Percentiles rank a stretch among this genome's conserved stretches.
Conservation (phyloP, 169 alveolate species). For the Cryptosporidium meleagridis region DNA sequence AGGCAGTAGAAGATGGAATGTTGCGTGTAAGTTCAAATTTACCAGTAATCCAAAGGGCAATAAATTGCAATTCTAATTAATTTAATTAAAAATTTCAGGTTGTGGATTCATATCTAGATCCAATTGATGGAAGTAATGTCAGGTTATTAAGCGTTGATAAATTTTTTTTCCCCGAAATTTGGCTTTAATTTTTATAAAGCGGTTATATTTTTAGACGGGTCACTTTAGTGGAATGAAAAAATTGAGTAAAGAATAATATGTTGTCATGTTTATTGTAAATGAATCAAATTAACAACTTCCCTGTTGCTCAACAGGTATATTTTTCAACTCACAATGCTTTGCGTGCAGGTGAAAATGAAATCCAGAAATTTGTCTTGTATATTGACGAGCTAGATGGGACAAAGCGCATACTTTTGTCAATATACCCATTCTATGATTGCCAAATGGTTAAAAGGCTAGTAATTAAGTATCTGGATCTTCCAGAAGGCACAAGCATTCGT, state of each 20-base stretch:
- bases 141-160: constrained; percentile 18
- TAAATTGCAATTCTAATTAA: neutral
- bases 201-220: constrained; percentile 55
- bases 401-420: constrained; percentile 83
- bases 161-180: constrained; percentile 67
- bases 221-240: constrained; percentile 6
- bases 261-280: constrained; percentile 42
- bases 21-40: constrained; percentile 26
- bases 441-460: constrained; percentile 87
- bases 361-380: constrained; percentile 81
- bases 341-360: constrained; percentile 80
- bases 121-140: constrained; percentile 35
- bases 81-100: constrained; percentile 5
- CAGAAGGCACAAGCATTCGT: constrained; percentile 80
- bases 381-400: constrained; percentile 86
- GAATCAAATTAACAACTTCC: constrained; percentile 28
- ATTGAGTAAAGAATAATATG: constrained; percentile 1
- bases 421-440: constrained; percentile 89
- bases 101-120: constrained; percentile 67
- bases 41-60: neutral
- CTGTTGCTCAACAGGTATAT: constrained; percentile 85
- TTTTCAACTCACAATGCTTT: constrained; percentile 88
- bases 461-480: constrained; percentile 85
- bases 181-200: constrained; percentile 50
- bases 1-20: constrained; percentile 60